These are phyloP conservation scores for Acanthamoeba royreba DNA, from an alignment of 208 protist species.

Conservation along the genomic window DNA sequence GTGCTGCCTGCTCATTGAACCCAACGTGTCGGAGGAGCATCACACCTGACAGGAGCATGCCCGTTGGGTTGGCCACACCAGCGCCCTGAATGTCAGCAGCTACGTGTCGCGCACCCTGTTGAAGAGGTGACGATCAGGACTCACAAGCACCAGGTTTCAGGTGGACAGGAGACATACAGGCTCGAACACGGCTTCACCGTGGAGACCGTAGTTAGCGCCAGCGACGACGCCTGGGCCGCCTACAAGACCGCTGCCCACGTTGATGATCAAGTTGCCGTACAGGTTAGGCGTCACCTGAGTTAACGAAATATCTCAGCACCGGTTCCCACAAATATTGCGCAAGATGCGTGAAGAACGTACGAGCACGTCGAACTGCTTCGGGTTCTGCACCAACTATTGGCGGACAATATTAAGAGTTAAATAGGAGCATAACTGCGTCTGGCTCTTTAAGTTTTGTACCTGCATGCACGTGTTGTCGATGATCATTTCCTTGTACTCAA, in stretches of 20 bases:
- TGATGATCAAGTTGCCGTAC: slow-evolving; percentile 64
- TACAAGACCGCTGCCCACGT: slow-evolving; percentile 58
- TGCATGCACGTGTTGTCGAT: slow-evolving; percentile 80
- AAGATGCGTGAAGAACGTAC: too few species aligned
- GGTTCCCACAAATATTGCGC: too few species aligned
- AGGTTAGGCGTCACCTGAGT: slow-evolving; percentile 49
- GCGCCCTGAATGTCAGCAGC: neutral
- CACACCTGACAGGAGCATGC: neutral
- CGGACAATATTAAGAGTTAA: neutral
- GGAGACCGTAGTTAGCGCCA: neutral
- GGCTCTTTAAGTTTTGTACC: too few species aligned
- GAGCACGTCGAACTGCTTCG: neutral
- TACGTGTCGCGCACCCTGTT: slow-evolving; percentile 64
- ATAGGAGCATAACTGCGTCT: neutral
- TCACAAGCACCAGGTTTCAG: neutral
- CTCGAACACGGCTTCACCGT: slow-evolving; percentile 66
- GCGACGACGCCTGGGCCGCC: slow-evolving; percentile 67
- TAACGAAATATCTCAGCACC: too few species aligned
- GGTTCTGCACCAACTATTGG: neutral
- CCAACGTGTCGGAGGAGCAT: slow-evolving; percentile 50
- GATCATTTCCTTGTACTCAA: slow-evolving; percentile 69
- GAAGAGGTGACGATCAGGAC: slow-evolving; percentile 45
- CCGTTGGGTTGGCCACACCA: neutral
- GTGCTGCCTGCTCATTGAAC: neutral
- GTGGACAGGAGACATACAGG: slow-evolving; percentile 32